These are phyloP conservation scores for Melaleuca quinquenervia DNA, from an alignment of 345 rosid species.

Conservation along the genomic window DNA sequence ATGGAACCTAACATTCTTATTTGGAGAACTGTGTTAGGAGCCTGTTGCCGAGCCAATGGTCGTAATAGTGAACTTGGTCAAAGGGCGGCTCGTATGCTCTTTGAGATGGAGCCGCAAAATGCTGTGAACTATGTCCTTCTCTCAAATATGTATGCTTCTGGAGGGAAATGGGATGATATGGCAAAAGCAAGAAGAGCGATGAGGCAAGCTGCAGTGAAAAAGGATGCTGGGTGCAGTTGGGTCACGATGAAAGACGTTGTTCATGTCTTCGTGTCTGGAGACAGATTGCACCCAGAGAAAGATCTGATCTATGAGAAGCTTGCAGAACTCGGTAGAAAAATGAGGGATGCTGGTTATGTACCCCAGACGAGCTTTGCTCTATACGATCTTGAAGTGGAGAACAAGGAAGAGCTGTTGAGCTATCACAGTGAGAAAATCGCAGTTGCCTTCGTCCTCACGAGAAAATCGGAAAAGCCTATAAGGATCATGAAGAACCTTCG, in stretches of 20 bases:
- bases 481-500: constrained; percentile 94
- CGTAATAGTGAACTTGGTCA: constrained; percentile 49
- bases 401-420: constrained; percentile 69
- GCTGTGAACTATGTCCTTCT: constrained; percentile 84
- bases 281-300: constrained; percentile 53
- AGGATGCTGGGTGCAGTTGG: constrained; percentile 97
- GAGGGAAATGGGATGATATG: constrained; percentile 76
- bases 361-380: constrained; percentile 64
- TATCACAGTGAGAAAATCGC: constrained; percentile 92
- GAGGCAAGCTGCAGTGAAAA: constrained; percentile 64
- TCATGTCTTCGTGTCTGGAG: constrained; percentile 81
- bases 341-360: constrained; percentile 74
- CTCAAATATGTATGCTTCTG: constrained; percentile 84
- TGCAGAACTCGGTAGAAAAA: constrained; percentile 54
- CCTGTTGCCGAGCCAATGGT: constrained; percentile 65
- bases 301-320: constrained; percentile 59
- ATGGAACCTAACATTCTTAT: constrained; percentile 69
- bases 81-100: constrained; percentile 70
- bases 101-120: constrained; percentile 71
- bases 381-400: constrained; percentile 76
- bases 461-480: constrained; percentile 49
- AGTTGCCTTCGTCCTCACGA: constrained; percentile 63
- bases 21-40: constrained; percentile 88
- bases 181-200: constrained; percentile 58
- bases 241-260: constrained; percentile 89